Evolutionary conservation across 495 filamentous ascomycete species (phyloP).

Genomic region (Cercophora samala): DNA sequence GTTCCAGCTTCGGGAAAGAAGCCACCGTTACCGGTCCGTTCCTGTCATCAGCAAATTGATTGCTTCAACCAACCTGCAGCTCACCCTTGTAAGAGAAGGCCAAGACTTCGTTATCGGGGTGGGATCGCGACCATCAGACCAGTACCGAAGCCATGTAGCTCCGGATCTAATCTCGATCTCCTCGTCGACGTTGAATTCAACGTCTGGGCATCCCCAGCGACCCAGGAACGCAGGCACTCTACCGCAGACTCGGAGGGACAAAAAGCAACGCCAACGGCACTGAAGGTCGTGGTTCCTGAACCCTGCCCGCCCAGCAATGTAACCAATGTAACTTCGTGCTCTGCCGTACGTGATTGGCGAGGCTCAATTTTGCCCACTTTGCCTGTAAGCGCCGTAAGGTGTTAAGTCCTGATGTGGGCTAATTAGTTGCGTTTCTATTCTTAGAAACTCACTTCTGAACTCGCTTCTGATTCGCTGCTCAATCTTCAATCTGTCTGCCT

Average conservation of each 20-base stretch:
- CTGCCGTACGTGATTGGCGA: not conserved
- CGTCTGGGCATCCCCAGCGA: not conserved
- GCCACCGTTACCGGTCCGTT: not conserved
- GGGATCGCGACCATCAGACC: not conserved
- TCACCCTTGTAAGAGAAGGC: not conserved
- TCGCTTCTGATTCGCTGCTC: not conserved
- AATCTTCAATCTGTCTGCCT: not conserved
- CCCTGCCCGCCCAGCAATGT: not conserved
- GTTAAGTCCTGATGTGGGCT: constrained; percentile 1
- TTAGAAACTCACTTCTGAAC: not conserved
- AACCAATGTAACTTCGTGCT: not conserved
- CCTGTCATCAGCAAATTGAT: not conserved
- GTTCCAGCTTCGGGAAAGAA: constrained; percentile 1
- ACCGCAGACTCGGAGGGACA: not conserved
- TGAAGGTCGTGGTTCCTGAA: not conserved
- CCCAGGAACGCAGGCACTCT: not conserved
- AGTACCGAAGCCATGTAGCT: constrained; percentile 3
- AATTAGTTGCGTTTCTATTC: constrained; percentile 4
- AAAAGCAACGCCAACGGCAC: constrained; percentile 1
- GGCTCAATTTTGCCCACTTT: not conserved
- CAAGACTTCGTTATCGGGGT: not conserved
- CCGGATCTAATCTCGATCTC: constrained; percentile 4
- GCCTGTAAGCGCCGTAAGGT: not conserved
- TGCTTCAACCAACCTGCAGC: not conserved
- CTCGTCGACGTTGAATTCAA: not conserved